Evolutionary conservation across 495 filamentous ascomycete genomes (phyloP), one percentile per base, ranked within the genome.

Genomic region (Wilcoxina mikolae): DNA sequence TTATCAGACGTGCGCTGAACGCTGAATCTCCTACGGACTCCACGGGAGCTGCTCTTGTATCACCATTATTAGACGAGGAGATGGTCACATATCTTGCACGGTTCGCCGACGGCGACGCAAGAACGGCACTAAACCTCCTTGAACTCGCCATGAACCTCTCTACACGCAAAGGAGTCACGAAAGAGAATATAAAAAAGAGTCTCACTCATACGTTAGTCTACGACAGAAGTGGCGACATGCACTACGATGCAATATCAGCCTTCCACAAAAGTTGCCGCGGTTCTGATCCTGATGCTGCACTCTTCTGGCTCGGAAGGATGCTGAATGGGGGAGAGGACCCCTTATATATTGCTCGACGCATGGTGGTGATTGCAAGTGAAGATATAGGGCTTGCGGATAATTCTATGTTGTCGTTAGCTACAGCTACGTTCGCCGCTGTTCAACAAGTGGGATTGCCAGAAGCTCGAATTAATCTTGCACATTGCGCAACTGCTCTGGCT

Each of bases 281-380:
- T 20, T 84, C 80, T 51, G 78, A 91, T 63, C 70, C 90, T 1
- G 83, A 96, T 68, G 91, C 88, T 0, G 74, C 88, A 1, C 73
- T 98, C 2, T 96, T 95, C 70, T 98, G 95, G 66, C 78, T 98
- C 4, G 82, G 84, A 2, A 83, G 91, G 42, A 98, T 98, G 91
- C 76, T 98, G n/a, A 81, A 91, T 57, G 87, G 84, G 1, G 91
- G 91, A 35, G 91, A 98, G 67, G 91, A 96, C 62, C 87, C 90
- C 0, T 71, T 96, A 0, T 96, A 84, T 65, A 84, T 98, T 33
- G 89, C 91, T 4, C 79, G 91, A 2, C 78, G 91, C 12, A 80
- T 98, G 73, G 82, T 98, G 11, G 87, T 95, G 1, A 81, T 94
- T 41, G 87, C 88, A 0, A 88, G 83, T 5, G n/a, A n/a, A n/a